Evolutionary conservation across 306 rosid species (phyloP), one percentile per base, ranked within the genome.

Genomic region (Nissolia schottii): DNA sequence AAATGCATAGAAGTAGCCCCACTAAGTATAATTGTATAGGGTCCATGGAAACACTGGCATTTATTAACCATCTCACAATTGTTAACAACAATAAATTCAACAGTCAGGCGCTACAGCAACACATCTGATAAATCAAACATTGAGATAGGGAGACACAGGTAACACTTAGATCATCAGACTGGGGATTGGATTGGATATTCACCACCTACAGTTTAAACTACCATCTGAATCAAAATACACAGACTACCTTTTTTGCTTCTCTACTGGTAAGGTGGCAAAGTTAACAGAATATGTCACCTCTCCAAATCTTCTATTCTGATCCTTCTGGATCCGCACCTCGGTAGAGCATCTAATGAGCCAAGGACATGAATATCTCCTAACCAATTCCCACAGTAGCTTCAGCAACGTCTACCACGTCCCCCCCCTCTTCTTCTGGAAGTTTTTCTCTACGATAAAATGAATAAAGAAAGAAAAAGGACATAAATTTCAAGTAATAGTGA

Each of bases 41-140:
- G 83, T 81, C 86, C 89, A 80, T 76, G 79, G 87, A 81, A 75
- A 83, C 70, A 79, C 84, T 57, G 81, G 85, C 87, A 87, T 87
- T 89, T 90, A 90, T 90, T 90, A 83, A 81, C 85, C 87, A 85
- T 81, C 83, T 81, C 90, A 77, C 86, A 83, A 72, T 79, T 80
- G 82, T 86, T 87, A 77, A 85, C 84, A 80, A 87, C 83, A 81
- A 84, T 83, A 87, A 87, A 85, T 84, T 86, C 87, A 74, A 76
- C 77, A 80, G 88, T 82, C 91, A 70, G 85, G 85, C 69, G 85
- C 87, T 79, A 83, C 82, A 67, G 63, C 79, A 85, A 72, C 80
- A 78, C 80, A 86, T 82, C 78, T 71, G 81, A 74, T 71, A 76
- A 77, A 80, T 76, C 84, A 68, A 56, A 57, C 61, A 7, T 70